Evolutionary conservation across 306 rosid genomes (phyloP), one percentile per base, ranked within the genome.

Genomic region (Prunus fruticosa): DNA sequence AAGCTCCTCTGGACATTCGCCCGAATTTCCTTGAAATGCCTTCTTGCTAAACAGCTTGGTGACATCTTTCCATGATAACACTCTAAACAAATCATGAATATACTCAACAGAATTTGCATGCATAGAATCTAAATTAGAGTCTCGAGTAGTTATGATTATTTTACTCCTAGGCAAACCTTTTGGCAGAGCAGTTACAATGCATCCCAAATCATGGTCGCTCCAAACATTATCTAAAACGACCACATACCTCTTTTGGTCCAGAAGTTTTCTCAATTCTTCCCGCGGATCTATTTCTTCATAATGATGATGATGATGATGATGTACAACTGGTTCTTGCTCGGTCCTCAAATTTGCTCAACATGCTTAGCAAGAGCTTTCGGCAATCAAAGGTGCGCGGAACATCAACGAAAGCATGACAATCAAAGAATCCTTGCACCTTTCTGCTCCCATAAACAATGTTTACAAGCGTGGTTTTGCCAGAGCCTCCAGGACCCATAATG

Each of bases 91-190:
- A 61, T 75, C 32, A 75, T 61, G 71, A 62, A 75, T 50, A 64
- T 75, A 51, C 30, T 63, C 13, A 3, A 14, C 0, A 41, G 71
- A 74, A 32, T 19, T 9, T 22, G 38, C 49, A 25, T 30, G 12
- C 52, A 5, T 0, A 23, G 71, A 61, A 22, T 50, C 63, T 34
- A 74, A 25, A 14, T 62, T n/a, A 2, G 45, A 27, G 58, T 28
- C 10, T 1, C 47, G 71, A 46, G 78, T 25, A 30, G 58, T 50
- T 45, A 30, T 30, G 46, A 75, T 11, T 19, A 75, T 25, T 50
- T 49, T 75, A 28, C 78, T 75, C 20, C 71, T 71, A 34, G 20
- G 63, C 61, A 45, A 64, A 16, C 78, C 78, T 3, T 47, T n/a
- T 13, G 71, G 78, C 8, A 75, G 7, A 25, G 27, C 60, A 63